Evolutionary conservation across 1,284 basidiomycete genomes (phyloP), one percentile per base, ranked within the genome.

Genomic region (Hortiboletus rubellus): DNA sequence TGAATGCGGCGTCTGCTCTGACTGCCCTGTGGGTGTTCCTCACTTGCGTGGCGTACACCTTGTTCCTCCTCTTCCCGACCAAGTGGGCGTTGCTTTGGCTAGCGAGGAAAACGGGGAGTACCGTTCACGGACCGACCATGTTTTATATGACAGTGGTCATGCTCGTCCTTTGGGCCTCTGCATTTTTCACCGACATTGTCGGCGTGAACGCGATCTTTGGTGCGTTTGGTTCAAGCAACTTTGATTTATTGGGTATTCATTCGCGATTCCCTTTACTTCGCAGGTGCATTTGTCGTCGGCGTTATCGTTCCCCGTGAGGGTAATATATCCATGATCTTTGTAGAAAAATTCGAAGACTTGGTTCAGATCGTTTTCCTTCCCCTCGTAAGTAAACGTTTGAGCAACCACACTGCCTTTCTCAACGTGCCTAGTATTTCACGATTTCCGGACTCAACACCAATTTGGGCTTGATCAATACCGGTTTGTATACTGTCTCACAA

Each of bases 121-220:
- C 92, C 34, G 85, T 92, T 60, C 89, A 82, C 59, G 86, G 89
- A 73, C 92, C 92, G 2, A 87, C 85, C 0, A 84, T 90, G 57
- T 75, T 85, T 42, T 90, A 92, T 74, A 92, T 94, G 87, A 87
- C 87, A 11, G 79, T 86, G 52, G 83, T 88, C 27, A 83, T 94
- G 54, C 70, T 97, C 30, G 73, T 95, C 30, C 82, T 96, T 17
- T 90, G 97, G 69, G 82, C 84, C 5, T 94, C 90, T 8, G 89
- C 94, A 0, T 98, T 97, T 77, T 89, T 96, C 70, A 98, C 96
- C 1, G 95, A 96, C 70, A 82, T 95, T 60, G 93, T 98, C 63
- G 96, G 95, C 54, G 92, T 96, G 1, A 94, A 96, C 68, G 88
- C 93, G 33, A 95, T 96, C 65, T 92, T 94, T 67, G 91, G 91